Percentiles rank a stretch among this genome's conserved stretches.
These are phyloP conservation scores for Sporisorium graminicola DNA, from an alignment of 1,284 basidiomycete species.

Conservation along the genomic window DNA sequence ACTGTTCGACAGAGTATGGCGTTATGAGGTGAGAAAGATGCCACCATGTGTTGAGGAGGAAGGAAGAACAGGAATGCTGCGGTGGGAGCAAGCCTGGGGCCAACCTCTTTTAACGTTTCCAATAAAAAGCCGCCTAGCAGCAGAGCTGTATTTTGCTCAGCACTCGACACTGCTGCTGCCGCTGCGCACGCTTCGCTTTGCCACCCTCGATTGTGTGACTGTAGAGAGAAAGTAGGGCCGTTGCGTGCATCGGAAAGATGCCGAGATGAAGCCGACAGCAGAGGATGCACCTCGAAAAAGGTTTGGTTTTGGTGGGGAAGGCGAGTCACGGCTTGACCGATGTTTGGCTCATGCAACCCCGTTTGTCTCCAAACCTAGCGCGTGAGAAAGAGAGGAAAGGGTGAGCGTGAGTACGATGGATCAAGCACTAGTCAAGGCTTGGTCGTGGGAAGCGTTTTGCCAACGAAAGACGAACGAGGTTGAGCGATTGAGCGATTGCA, in stretches of 20 bases:
- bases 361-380: not conserved
- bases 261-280: slow-evolving; percentile 27
- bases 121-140: not conserved
- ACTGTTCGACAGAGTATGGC: slow-evolving; percentile 5
- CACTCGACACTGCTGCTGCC: not conserved
- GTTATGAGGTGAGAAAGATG: slow-evolving; percentile 5
- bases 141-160: not conserved
- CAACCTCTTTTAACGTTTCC: not conserved
- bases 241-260: slow-evolving; percentile 15
- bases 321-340: slow-evolving; percentile 1
- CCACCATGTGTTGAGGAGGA: slow-evolving; percentile 12
- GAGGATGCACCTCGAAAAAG: not conserved
- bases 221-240: not conserved
- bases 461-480: not conserved
- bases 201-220: not conserved
- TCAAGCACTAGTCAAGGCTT: not conserved
- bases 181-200: no score
- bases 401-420: slow-evolving; percentile 2
- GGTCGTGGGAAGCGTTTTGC: slow-evolving; percentile 1
- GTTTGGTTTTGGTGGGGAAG: not conserved
- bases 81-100: not conserved
- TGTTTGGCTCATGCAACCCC: not conserved
- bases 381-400: not conserved
- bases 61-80: no score
- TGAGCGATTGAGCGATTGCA: not conserved